phyloP scores from a whole-genome alignment of 106 monocot species.

The Amphibolis antarctica region DNA sequence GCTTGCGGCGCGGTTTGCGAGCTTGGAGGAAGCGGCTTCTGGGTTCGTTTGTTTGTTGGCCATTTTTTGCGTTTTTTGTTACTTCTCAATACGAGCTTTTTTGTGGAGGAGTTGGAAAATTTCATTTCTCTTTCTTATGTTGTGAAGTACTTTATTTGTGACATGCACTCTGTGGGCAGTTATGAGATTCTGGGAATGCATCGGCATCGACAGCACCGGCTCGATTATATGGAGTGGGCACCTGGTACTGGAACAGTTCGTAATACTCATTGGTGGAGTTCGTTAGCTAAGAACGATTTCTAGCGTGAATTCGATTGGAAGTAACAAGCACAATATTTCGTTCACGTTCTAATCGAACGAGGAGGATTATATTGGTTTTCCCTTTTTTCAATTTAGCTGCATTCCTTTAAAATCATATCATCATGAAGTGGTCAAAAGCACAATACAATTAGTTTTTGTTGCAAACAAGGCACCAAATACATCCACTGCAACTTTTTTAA shows the following conservation, averaged over 20 bases:
- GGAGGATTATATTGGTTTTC: too few species aligned
- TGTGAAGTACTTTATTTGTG: too few species aligned
- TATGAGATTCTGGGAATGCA: constrained; percentile 62
- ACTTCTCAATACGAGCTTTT: background rate
- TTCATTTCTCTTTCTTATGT: background rate
- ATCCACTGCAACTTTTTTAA: too few species aligned
- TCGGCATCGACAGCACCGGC: constrained; percentile 44
- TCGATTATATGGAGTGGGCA: constrained; percentile 82
- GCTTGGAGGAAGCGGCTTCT: constrained; percentile 27
- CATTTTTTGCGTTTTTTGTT: background rate
- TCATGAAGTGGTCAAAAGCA: too few species aligned
- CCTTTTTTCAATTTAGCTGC: too few species aligned
- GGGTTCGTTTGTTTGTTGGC: constrained; percentile 36
- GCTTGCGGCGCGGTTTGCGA: constrained; percentile 30
- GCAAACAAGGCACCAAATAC: too few species aligned
- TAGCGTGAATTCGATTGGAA: background rate
- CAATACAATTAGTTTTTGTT: too few species aligned
- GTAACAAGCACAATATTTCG: too few species aligned
- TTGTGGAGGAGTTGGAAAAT: background rate
- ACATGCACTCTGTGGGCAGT: constrained; percentile 15
- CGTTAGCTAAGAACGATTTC: background rate
- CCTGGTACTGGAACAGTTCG: constrained; percentile 27
- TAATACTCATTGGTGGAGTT: background rate
- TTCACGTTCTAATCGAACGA: too few species aligned
- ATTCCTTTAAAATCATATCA: too few species aligned